Conservation (phyloP, 2,329 filamentous ascomycete genomes). For the Arthrobotrys conoides region DNA sequence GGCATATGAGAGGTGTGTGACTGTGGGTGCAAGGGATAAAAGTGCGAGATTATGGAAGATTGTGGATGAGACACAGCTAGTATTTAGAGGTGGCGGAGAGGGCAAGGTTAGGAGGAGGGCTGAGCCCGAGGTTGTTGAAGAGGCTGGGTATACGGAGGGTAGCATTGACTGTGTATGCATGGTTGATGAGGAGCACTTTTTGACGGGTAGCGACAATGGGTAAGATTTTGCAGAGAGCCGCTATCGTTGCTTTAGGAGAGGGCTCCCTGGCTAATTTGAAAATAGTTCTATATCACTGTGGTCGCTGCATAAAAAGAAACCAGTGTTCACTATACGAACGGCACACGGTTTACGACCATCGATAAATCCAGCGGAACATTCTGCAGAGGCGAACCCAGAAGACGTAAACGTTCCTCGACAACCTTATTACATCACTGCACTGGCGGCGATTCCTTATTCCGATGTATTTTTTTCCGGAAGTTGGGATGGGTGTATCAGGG, state of each 20-base stretch:
- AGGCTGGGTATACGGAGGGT: conserved; percentile 75
- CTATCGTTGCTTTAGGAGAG: background rate
- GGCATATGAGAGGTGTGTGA: conserved; percentile 88
- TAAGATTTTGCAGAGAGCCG: conserved; percentile 63
- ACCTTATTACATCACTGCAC: conserved; percentile 90
- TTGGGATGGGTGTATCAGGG: conserved; percentile 90
- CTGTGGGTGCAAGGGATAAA: conserved; percentile 89
- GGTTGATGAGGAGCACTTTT: conserved; percentile 87
- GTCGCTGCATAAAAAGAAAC: conserved; percentile 95
- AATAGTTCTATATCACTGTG: conserved; percentile 77
- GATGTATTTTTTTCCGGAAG: conserved; percentile 91
- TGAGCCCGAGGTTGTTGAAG: conserved; percentile 63
- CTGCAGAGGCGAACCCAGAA: conserved; percentile 78
- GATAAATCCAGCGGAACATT: conserved; percentile 77
- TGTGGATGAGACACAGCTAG: conserved; percentile 91
- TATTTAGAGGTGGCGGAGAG: conserved; percentile 86
- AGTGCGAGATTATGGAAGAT: conserved; percentile 97
- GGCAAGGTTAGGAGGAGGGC: conserved; percentile 67
- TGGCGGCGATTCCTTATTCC: conserved; percentile 88
- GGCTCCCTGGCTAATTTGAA: background rate
- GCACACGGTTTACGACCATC: conserved; percentile 88
- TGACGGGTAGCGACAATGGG: conserved; percentile 94
- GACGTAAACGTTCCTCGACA: conserved; percentile 75
- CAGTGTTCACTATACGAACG: conserved; percentile 81
- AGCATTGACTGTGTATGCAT: conserved; percentile 93